Evolutionary conservation across 2,329 filamentous ascomycete species (phyloP).

Genomic region (Ilyonectria sp.): DNA sequence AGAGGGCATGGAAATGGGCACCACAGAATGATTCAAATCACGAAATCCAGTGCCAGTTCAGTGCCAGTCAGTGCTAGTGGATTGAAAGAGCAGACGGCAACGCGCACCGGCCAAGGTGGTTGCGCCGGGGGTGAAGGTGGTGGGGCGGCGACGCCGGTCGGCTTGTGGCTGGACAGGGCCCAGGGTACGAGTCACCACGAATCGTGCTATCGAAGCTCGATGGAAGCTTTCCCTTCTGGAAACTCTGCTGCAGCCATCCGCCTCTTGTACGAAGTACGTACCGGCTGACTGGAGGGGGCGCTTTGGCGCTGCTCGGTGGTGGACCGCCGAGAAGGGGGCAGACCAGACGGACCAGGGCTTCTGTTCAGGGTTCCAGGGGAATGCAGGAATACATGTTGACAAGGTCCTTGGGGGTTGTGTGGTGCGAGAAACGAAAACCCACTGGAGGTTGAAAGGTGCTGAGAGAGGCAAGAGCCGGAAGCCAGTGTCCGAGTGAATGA

Average conservation of each 20-base stretch:
- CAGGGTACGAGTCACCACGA: conserved; percentile 41
- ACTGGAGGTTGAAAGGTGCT: conserved; percentile 16
- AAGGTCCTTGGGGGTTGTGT: conserved; percentile 5
- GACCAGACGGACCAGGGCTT: conserved; percentile 7
- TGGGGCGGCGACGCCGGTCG: conserved; percentile 44
- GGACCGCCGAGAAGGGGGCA: conserved; percentile 40
- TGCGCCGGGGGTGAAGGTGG: conserved; percentile 24
- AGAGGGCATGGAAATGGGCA: background rate
- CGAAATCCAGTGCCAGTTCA: background rate
- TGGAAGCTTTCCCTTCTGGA: conserved; percentile 45
- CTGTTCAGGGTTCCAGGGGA: conserved; percentile 17
- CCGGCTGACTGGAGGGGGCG: conserved; percentile 2
- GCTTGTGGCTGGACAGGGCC: conserved; percentile 39
- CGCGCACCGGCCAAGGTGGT: conserved; percentile 13
- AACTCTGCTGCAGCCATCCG: conserved; percentile 16
- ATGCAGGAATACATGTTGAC: conserved; percentile 14
- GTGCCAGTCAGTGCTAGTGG: background rate
- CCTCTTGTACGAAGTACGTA: conserved; percentile 22
- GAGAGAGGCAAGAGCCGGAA: conserved; percentile 26
- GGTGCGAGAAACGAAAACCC: conserved; percentile 13
- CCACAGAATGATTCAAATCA: background rate
- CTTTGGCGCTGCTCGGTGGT: conserved; percentile 32
- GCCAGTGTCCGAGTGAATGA: conserved; percentile 2
- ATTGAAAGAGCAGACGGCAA: conserved; percentile 25
- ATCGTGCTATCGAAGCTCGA: conserved; percentile 50